A percentile compares a stretch with the other conserved stretches of the same genome.
Evolutionary conservation across 805 yeast species (phyloP).

Genomic region (Candida verbasci): DNA sequence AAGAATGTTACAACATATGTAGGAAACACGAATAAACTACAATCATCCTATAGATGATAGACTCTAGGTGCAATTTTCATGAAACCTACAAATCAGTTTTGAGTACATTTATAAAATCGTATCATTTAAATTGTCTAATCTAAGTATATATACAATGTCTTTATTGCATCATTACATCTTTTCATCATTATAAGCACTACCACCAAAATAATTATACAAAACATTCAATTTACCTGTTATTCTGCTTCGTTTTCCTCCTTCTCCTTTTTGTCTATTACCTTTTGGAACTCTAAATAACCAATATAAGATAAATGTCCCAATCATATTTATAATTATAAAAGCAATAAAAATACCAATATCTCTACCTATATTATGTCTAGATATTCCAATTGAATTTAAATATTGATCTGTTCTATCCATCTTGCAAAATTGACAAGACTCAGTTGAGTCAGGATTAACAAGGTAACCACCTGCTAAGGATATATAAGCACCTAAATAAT

Average conservation of each 20-base stretch:
- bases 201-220: background rate
- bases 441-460: constrained; percentile 13
- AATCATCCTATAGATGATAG: too few relatives aligned
- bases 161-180: background rate
- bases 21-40: too few relatives aligned
- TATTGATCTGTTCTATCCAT: constrained; percentile 23
- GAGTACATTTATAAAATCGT: too few relatives aligned
- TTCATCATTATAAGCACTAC: background rate
- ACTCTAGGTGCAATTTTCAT: too few relatives aligned
- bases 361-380: constrained; percentile 20
- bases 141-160: too few relatives aligned
- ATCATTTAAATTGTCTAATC: too few relatives aligned
- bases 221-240: background rate
- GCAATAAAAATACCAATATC: constrained; percentile 24
- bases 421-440: constrained; percentile 21
- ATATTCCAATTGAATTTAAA: constrained; percentile 19
- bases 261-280: constrained; percentile 18
- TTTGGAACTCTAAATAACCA: constrained; percentile 40
- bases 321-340: constrained; percentile 23
- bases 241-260: too few relatives aligned
- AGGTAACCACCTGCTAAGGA: constrained; percentile 20
- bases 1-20: too few relatives aligned
- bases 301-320: constrained; percentile 28
- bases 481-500: constrained; percentile 22
- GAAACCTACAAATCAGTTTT: too few relatives aligned